Base-by-base conservation (phyloP, 768 basidiomycete species). In the Infundibulicybe gibba region DNA sequence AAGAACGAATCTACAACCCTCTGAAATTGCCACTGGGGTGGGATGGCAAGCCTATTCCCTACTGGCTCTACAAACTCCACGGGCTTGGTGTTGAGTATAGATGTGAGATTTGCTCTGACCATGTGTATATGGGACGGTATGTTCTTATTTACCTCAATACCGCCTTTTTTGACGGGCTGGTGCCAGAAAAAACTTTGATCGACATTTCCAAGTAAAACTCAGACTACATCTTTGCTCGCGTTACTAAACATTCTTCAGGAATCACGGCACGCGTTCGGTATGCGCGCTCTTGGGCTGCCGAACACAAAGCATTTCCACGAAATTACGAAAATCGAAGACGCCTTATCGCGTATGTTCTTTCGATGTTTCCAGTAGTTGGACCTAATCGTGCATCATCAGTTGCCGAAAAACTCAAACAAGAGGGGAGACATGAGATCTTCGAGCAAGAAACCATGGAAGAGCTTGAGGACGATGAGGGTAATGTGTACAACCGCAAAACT, bases 301-400 rank as follows among this genome's bases (percentile, higher is more conserved):
- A 97, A 97, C 54, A 98, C 95, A 2, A 97, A 95, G 66, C 97
- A 99, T 68, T 99, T 98, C 75, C 94, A 97, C 61, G 97, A 97
- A 67, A 97, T 99, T 50, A 98, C 94, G 19, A 82, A 87, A 43
- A 99, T 99, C 53, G 90, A 94, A 58, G 97, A 99, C 70, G 97
- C 94, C 0, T 80, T 99, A 47, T 81, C 93, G 30, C 72, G 95
- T 97, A 62, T 55, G 93, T 83, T 21, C 9, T 40, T 21, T 35
- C 31, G 44, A 30, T 35, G 37, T 19, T 21, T 47, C 21, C 42
- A 30, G 37, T 15, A 32, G 21, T 34, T 43, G 38, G 16, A 44
- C 31, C 32, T 48, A 31, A 45, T 45, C 33, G 9, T 21, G 33
- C 10, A 16, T 47, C 11, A 43, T 13, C 53, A 97, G 94, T 99